Evolutionary conservation across 345 rosid genomes (phyloP), one percentile per base, ranked within the genome.

Genomic region (Physaria fendleri): DNA sequence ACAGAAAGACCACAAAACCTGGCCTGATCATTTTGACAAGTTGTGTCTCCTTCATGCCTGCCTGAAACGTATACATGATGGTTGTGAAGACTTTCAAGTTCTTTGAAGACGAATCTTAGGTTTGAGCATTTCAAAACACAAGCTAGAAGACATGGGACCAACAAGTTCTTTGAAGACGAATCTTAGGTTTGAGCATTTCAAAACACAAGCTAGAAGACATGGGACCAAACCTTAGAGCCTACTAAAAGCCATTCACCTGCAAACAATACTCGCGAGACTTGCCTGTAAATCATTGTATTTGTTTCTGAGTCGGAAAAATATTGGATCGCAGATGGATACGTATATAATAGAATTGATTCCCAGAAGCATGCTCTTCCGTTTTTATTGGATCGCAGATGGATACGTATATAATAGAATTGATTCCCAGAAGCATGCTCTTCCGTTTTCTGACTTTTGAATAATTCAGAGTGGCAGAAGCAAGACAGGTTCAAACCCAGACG

Each of bases 21-120:
- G 35, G 43, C 50, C 8, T 39, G 71, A 29, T 33, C 28, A 56
- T 47, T 14, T 45, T 47, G 57, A 8, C 21, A 39, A 47, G 58
- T 20, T 56, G 48, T 18, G 48, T 56, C 56, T 21, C 23, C 44
- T 65, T 9, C 18, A 27, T 40, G 39, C 24, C 23, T 40, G 39
- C 24, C 23, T 43, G 15, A 34, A 12, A 17, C 15, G 47, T 33
- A 24, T 8, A 65, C 62, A 43, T 54, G 69, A 44, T 18, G 48
- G 21, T 8, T 38, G 25, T 38, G 58, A 29, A 56, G 62, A 0
- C 14, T 42, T 61, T 7, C 6, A 23, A 2, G 30, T 10, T 8
- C 41, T 2, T 13, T 49, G 49, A 39, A 40, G 50, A 41, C 33
- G 29, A 65, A 23, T 5, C 54, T 54, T 11, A 35, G 37, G 48